These are phyloP conservation scores for Mortierella hygrophila DNA, from an alignment of 192 early-diverging fungal genomes.

Conservation along the genomic window DNA sequence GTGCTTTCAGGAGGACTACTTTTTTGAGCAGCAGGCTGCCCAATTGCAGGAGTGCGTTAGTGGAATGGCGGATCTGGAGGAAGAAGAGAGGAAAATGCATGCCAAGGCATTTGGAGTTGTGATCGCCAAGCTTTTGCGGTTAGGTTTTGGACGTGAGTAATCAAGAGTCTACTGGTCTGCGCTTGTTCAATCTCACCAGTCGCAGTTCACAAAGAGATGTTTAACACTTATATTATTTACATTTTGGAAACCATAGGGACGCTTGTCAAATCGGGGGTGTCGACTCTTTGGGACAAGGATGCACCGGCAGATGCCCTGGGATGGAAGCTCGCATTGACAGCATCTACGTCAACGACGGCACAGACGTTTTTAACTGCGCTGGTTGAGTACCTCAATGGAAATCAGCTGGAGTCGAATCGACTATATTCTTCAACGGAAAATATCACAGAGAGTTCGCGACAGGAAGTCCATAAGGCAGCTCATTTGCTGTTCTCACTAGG, in stretches of 20 bases:
- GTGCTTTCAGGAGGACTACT: conserved; percentile 33
- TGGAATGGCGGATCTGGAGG: neutral
- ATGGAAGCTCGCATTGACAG: conserved; percentile 18
- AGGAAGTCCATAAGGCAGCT: conserved; percentile 26
- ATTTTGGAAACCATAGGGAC: conserved; percentile 12
- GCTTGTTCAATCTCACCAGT: neutral
- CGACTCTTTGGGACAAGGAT: conserved; percentile 17
- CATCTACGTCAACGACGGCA: neutral
- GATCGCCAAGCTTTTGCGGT: conserved; percentile 24
- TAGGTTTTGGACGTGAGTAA: conserved; percentile 26
- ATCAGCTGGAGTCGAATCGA: conserved; percentile 14
- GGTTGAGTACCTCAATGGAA: conserved; percentile 12
- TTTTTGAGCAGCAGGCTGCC: conserved; percentile 18
- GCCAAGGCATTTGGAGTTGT: conserved; percentile 5
- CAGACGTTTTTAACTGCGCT: conserved; percentile 17
- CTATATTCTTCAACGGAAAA: neutral
- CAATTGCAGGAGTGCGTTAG: conserved; percentile 27
- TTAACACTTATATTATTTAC: neutral
- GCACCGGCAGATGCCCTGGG: neutral
- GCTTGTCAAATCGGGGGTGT: conserved; percentile 10
- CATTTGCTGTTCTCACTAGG: conserved; percentile 24
- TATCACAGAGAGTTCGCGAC: neutral
- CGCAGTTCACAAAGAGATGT: neutral
- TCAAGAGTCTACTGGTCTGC: neutral
- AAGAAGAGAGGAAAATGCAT: neutral